These are phyloP conservation scores for Phaeosphaeriaceae sp. DNA, from an alignment of 2,329 filamentous ascomycete genomes.

Conservation along the genomic window DNA sequence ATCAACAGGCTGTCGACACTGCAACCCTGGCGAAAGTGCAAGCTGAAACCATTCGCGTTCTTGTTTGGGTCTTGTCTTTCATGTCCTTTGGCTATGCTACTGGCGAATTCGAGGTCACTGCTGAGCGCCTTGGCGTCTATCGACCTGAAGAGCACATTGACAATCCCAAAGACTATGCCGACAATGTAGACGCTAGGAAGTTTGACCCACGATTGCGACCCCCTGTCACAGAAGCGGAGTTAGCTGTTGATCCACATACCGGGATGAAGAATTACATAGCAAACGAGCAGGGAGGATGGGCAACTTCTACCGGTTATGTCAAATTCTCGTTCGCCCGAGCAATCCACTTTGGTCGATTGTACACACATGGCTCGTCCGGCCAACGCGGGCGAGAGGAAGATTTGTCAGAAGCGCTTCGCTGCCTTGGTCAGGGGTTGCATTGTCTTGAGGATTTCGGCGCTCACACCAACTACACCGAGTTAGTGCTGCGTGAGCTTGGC, in stretches of 20 bases:
- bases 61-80: constrained; percentile 62
- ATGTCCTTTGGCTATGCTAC: constrained; percentile 65
- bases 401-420: constrained; percentile 57
- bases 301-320: constrained; percentile 86
- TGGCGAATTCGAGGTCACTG: constrained; percentile 62
- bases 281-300: constrained; percentile 86
- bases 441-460: constrained; percentile 62
- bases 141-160: constrained; percentile 60
- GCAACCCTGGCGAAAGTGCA: constrained; percentile 60
- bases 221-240: constrained; percentile 64
- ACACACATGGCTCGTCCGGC: constrained; percentile 52
- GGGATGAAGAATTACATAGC: constrained; percentile 99
- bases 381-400: constrained; percentile 53
- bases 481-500: constrained; percentile 59
- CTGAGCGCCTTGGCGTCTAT: constrained; percentile 57
- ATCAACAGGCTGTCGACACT: constrained; percentile 60
- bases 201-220: constrained; percentile 82
- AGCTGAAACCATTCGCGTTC: constrained; percentile 59
- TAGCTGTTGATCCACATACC: constrained; percentile 54
- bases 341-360: constrained; percentile 57
- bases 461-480: constrained; percentile 62
- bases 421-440: constrained; percentile 60
- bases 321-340: constrained; percentile 55
- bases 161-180: constrained; percentile 50
- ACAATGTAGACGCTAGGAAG: constrained; percentile 82